These are phyloP conservation scores for Pharus latifolius DNA, from an alignment of 176 grass and related monocot genomes.

Conservation along the genomic window DNA sequence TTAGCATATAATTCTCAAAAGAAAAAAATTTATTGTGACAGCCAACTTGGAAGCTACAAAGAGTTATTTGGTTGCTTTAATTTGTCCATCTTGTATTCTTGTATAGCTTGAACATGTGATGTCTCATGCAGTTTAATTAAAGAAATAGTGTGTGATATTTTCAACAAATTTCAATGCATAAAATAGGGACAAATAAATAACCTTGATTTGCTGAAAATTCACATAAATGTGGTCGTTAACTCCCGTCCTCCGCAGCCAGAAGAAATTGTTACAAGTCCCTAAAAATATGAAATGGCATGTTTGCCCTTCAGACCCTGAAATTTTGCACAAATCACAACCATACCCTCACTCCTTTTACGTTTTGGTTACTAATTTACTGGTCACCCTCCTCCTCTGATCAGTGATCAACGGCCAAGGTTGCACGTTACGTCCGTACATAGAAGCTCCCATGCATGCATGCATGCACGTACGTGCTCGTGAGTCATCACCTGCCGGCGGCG, in stretches of 20 bases:
- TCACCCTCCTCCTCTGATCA: background rate
- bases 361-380: background rate
- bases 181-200: background rate
- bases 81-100: no score
- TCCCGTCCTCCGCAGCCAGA: slow-evolving; percentile 13
- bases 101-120: no score
- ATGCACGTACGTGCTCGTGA: background rate
- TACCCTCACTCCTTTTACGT: background rate
- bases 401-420: slow-evolving; percentile 12
- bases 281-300: background rate
- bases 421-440: background rate
- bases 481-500: background rate
- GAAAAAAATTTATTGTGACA: no score
- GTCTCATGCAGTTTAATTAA: no score
- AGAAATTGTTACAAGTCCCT: background rate
- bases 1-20: no score
- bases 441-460: background rate
- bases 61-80: no score
- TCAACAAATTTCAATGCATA: no score
- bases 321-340: background rate
- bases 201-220: background rate
- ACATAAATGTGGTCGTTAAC: slow-evolving; percentile 10
- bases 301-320: background rate
- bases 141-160: no score
- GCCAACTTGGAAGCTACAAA: no score